Conservation (phyloP, 140 eudicot genomes). For the Bidens hawaiensis region DNA sequence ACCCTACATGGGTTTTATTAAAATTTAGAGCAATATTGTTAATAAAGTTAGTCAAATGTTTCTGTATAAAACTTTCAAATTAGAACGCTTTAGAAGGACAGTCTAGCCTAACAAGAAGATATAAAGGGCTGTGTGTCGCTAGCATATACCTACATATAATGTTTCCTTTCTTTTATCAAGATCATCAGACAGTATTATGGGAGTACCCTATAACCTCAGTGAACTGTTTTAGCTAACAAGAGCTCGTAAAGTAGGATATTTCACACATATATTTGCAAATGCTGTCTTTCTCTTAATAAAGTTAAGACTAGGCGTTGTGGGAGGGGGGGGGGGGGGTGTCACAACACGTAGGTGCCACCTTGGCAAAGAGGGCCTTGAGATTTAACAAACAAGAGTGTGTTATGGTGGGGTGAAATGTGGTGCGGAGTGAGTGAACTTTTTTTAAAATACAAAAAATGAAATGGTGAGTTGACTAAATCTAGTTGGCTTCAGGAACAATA, state of each 20-base stretch:
- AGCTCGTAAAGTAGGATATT: background rate
- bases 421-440: too few relatives aligned
- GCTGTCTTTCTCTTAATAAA: background rate
- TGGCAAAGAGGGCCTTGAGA: too few relatives aligned
- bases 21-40: background rate
- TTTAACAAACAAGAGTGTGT: too few relatives aligned
- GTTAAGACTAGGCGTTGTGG: too few relatives aligned
- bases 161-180: background rate
- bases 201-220: background rate
- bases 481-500: too few relatives aligned
- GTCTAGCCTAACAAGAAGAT: background rate
- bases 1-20: background rate
- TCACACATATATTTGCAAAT: background rate
- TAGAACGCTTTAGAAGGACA: background rate
- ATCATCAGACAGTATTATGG: background rate
- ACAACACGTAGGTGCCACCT: too few relatives aligned
- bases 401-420: too few relatives aligned
- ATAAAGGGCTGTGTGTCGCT: background rate
- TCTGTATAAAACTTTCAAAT: background rate
- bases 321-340: too few relatives aligned
- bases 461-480: too few relatives aligned
- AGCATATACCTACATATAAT: background rate
- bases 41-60: constrained; percentile 1
- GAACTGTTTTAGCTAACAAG: background rate
- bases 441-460: too few relatives aligned